Percentiles rank a stretch among this genome's conserved stretches.
Evolutionary conservation across 352 stramenopile species (phyloP).

Genomic region (Phytophthora quininea): DNA sequence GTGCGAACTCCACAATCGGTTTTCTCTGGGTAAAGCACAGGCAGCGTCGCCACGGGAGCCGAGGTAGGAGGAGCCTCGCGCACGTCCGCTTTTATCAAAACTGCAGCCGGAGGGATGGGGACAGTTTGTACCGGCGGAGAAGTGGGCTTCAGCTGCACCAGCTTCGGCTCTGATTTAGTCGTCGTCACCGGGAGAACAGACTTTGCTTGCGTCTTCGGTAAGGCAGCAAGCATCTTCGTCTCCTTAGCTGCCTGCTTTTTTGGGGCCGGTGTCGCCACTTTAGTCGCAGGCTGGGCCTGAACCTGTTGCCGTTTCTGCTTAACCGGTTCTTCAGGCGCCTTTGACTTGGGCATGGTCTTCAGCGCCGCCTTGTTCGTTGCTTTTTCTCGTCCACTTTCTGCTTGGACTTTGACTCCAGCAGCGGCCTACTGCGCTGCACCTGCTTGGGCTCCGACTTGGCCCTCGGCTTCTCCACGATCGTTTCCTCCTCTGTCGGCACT

Average conservation of each 20-base stretch:
- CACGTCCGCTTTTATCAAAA: conserved; percentile 12
- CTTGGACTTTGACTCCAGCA: conserved; percentile 21
- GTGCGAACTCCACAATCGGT: conserved; percentile 29
- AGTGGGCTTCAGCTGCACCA: conserved; percentile 5
- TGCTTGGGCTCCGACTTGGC: conserved; percentile 39
- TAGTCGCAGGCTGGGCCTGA: conserved; percentile 3
- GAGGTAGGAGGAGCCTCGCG: conserved; percentile 1
- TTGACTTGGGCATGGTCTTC: conserved; percentile 14
- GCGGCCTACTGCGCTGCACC: conserved; percentile 26
- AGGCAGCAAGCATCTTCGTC: not conserved
- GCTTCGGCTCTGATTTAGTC: conserved; percentile 8
- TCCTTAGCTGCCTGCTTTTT: conserved; percentile 7
- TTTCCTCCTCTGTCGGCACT: conserved; percentile 10
- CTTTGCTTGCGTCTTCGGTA: conserved; percentile 12
- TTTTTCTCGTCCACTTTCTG: conserved; percentile 25
- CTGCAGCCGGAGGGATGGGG: conserved; percentile 6
- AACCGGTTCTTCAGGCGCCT: conserved; percentile 4
- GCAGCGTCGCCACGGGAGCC: conserved; percentile 5
- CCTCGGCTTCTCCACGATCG: conserved; percentile 26
- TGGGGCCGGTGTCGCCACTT: not conserved
- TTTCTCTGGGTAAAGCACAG: conserved; percentile 27
- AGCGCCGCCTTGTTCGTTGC: conserved; percentile 5
- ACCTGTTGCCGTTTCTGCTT: conserved; percentile 14
- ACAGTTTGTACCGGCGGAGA: conserved; percentile 2
- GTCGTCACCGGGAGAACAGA: conserved; percentile 13